These are phyloP conservation scores for Nannizziopsis arthrosporioides DNA, from an alignment of 2,329 filamentous ascomycete species.

Conservation along the genomic window DNA sequence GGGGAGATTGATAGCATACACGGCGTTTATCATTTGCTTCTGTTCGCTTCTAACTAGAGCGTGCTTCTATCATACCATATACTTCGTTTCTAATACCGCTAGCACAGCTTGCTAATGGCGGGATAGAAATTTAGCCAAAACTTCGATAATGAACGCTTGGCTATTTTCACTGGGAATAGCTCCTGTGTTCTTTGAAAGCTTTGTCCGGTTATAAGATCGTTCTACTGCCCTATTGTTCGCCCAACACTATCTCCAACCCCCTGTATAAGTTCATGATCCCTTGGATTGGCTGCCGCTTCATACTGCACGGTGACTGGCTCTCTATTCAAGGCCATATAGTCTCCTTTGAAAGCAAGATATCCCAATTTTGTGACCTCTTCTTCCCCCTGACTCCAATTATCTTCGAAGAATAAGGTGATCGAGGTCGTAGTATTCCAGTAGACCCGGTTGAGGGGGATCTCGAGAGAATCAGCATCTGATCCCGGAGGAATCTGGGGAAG, in stretches of 20 bases:
- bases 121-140: too few species aligned
- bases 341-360: slow-evolving; percentile 87
- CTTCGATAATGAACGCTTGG: too few species aligned
- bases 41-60: too few species aligned
- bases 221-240: slow-evolving; percentile 33
- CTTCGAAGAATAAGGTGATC: slow-evolving; percentile 75
- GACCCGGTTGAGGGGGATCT: slow-evolving; percentile 76
- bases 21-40: too few species aligned
- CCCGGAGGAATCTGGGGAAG: slow-evolving; percentile 56
- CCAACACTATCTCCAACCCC: slow-evolving; percentile 32
- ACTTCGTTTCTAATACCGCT: too few species aligned
- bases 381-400: slow-evolving; percentile 74
- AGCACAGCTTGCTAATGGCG: too few species aligned
- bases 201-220: background rate
- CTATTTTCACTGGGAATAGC: background rate
- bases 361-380: slow-evolving; percentile 67
- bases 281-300: slow-evolving; percentile 84
- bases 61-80: too few species aligned
- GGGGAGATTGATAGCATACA: too few species aligned
- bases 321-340: slow-evolving; percentile 76
- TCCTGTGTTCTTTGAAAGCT: background rate
- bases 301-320: slow-evolving; percentile 81
- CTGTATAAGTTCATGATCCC: slow-evolving; percentile 55
- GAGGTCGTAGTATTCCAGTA: slow-evolving; percentile 76
- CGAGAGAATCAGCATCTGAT: slow-evolving; percentile 56